These are phyloP conservation scores for Noccaea bulbosa DNA, from an alignment of 345 rosid genomes.

Conservation along the genomic window DNA sequence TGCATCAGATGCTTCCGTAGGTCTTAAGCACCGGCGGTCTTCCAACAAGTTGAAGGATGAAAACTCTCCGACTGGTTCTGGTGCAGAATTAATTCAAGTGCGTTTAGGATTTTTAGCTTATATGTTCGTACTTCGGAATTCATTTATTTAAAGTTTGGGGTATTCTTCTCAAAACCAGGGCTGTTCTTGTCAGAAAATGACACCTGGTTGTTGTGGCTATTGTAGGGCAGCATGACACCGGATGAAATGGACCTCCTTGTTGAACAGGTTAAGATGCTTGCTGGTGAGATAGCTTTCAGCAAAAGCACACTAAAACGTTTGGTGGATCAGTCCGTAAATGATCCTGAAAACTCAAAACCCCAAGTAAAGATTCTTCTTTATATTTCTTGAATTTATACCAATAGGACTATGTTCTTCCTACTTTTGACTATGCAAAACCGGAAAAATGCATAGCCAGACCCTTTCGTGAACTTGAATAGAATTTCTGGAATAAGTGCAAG, in stretches of 20 bases:
- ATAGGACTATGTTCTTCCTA: constrained; percentile 16
- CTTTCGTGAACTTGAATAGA: constrained; percentile 14
- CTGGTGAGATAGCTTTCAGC: constrained; percentile 96
- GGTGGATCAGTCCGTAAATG: constrained; percentile 82
- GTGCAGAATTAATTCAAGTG: constrained; percentile 69
- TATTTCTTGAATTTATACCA: constrained; percentile 7
- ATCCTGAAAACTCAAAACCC: constrained; percentile 77
- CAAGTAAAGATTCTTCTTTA: constrained; percentile 54
- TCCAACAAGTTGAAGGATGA: constrained; percentile 86
- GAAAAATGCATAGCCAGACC: constrained; percentile 10
- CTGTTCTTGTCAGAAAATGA: constrained; percentile 27
- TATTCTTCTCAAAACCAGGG: neutral
- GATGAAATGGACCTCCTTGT: constrained; percentile 97
- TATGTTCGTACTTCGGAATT: neutral
- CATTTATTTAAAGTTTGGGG: neutral
- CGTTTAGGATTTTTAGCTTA: constrained; percentile 36
- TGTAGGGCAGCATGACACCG: constrained; percentile 72
- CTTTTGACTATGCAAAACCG: constrained; percentile 5
- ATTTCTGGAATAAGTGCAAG: neutral
- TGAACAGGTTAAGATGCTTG: constrained; percentile 99
- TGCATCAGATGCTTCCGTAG: constrained; percentile 58
- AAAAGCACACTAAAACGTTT: constrained; percentile 94
- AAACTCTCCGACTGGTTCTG: constrained; percentile 64
- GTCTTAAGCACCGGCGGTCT: constrained; percentile 63
- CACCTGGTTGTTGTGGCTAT: constrained; percentile 29